Conservation (phyloP, 495 filamentous ascomycete species). For the Aspergillus diversus region DNA sequence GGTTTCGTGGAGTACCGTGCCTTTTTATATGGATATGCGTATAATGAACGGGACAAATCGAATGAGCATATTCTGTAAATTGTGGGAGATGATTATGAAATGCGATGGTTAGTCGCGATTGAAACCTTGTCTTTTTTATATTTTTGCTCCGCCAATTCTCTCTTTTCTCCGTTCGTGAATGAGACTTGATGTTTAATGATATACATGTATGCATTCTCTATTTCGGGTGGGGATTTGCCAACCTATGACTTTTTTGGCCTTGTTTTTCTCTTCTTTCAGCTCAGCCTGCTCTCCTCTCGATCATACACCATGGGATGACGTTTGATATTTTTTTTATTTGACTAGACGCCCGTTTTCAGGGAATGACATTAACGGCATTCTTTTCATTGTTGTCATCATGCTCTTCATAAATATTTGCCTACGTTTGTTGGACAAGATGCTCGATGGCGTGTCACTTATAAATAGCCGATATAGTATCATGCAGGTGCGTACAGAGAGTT, state of each 20-base stretch:
- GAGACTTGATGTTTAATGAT: slow-evolving; percentile 25
- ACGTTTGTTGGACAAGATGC: neutral
- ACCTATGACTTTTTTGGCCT: slow-evolving; percentile 4
- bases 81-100: neutral
- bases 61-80: slow-evolving; percentile 8
- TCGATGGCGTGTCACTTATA: neutral
- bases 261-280: slow-evolving; percentile 7
- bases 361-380: slow-evolving; percentile 8
- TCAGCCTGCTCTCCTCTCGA: neutral
- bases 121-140: slow-evolving; percentile 3
- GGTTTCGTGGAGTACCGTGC: neutral
- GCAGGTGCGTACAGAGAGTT: too few species aligned
- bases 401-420: neutral
- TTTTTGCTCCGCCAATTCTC: slow-evolving; percentile 2
- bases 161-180: slow-evolving; percentile 14
- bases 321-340: slow-evolving; percentile 4
- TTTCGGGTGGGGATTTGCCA: slow-evolving; percentile 15
- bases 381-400: neutral
- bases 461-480: too few species aligned
- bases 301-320: slow-evolving; percentile 4
- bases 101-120: neutral
- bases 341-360: slow-evolving; percentile 11
- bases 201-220: slow-evolving; percentile 12
- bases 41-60: neutral
- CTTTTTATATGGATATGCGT: neutral